Base-by-base conservation (phyloP, 108 stramenopile genomes). In the Pseudonitzschia multiseries region DNA sequence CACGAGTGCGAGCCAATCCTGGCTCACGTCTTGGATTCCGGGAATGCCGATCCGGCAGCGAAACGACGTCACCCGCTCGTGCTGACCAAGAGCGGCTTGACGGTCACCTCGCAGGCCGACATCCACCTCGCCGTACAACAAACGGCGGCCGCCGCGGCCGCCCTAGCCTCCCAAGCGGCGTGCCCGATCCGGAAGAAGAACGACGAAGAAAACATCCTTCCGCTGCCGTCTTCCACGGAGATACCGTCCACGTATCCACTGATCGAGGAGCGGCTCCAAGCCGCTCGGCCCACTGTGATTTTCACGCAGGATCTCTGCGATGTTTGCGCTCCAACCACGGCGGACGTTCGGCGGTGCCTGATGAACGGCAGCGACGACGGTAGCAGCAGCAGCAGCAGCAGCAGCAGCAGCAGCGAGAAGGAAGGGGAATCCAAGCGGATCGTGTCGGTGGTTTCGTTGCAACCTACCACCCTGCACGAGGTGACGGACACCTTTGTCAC, bases 241-340 rank as follows among this genome's bases (percentile, higher is more conserved):
- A 70, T 76, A 43, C 80, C 80, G 22, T 83, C 84, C 57, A 81
- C 92, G 28, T 94, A 94, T 77, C 87, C 85, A 21, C 75, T 94
- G 31, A 51, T 88, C 40, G 74, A 69, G 52, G 84, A 75, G 15
- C 52, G 65, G 22, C 77, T 87, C 29, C 33, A 56, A 60, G 20
- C 53, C 36, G 88, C 93, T 14, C 59, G 78, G 33, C 95, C 95
- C 1, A 84, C 66, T 20, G 36, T 97, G 15, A 76, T 97, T 32
- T 71, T 97, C 29, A 97, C 95, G n/a, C 95, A 96, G 78, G 87
- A 91, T 36, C 73, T 97, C 8, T 97, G 96, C 79, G 79, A 83
- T 52, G 94, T 97, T 32, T 97, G 96, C 77, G 94, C 94, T 24
- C 89, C 92, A 0, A 71, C 91, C 9, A 75, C 77, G 42, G 65